Evolutionary conservation across 2,329 filamentous ascomycete species (phyloP), one percentile per base, ranked within the genome.

Genomic region (Dendrostoma leiphaemia): DNA sequence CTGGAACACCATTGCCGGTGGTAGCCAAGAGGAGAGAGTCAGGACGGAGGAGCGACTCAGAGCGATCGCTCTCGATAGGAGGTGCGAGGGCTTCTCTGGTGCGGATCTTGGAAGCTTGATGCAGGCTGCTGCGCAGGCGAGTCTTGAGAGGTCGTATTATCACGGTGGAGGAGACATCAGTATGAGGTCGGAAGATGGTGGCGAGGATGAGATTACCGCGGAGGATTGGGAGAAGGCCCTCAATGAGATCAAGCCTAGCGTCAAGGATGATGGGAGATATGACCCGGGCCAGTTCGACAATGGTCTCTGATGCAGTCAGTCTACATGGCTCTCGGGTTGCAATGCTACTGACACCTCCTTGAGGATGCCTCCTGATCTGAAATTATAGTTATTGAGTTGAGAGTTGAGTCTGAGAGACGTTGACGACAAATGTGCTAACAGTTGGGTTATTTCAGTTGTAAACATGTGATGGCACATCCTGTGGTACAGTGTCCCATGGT

Each of bases 81-180:
- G 84, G 10, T 97, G 92, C 67, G 77, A 81, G 9, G 84, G 89
- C 23, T 97, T 93, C 69, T 93, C 88, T 56, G 84, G 84, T 56
- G 84, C 84, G 1, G 84, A 88, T 63, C 68, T 88, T 35, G 76
- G 78, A 29, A 83, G 82, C 59, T 72, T 85, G 3, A 66, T 71
- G 62, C 68, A 68, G 46, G 65, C 66, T 7, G 69, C 69, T 1
- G 65, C 79, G 13, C 64, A 68, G 44, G 66, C 71, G 41, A 75
- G 69, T 53, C 56, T 74, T 56, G 62, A 68, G 60, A 60, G 69
- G 52, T 63, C 62, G 6, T 64, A 63, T 12, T 57, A 55, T 6
- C 52, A 45, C 35, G 55, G 48, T 13, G 51, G 51, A 6, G 55
- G 48, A 24, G 50, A 51, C 38, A 55, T 51, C 21, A 63, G 51